phyloP scores from a whole-genome alignment of 352 stramenopile species.

The Globisporangium apiculatum region DNA sequence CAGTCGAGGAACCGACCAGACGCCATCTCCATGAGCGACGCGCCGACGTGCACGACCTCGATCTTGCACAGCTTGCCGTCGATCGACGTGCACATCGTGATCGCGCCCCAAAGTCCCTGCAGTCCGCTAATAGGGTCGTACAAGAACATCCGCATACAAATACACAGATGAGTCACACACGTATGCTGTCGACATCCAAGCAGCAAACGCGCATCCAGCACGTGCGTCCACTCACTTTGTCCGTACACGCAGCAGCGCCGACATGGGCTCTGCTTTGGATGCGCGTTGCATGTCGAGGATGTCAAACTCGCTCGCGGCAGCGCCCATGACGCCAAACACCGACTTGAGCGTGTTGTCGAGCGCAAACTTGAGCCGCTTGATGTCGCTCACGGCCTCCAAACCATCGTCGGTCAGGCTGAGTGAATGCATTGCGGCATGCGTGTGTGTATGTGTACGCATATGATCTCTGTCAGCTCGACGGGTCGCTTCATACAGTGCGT shows the following conservation, averaged over 20 bases:
- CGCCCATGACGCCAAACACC: conserved; percentile 59
- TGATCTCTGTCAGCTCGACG: not conserved
- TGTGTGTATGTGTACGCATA: not conserved
- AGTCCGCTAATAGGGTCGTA: conserved; percentile 24
- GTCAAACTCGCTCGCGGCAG: conserved; percentile 59
- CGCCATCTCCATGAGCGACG: conserved; percentile 52
- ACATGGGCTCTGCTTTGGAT: conserved; percentile 31
- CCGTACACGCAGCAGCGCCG: conserved; percentile 52
- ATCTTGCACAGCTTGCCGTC: conserved; percentile 30
- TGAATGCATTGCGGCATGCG: not conserved
- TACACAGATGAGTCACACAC: too few species aligned
- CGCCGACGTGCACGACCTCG: conserved; percentile 14
- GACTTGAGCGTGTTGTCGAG: conserved; percentile 65
- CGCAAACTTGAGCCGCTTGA: conserved; percentile 65
- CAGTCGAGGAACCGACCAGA: conserved; percentile 39
- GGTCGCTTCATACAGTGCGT: too few species aligned
- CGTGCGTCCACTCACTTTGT: conserved; percentile 20
- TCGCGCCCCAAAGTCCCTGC: conserved; percentile 48
- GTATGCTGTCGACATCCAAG: too few species aligned
- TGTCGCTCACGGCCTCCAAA: conserved; percentile 25
- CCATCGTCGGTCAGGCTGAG: conserved; percentile 51
- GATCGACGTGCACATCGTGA: conserved; percentile 70
- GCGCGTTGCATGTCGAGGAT: conserved; percentile 28
- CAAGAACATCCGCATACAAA: not conserved
- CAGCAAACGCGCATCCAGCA: too few species aligned